A percentile compares a stretch with the other conserved stretches of the same genome.
These are phyloP conservation scores for Botrytis fragariae DNA, from an alignment of 2,329 filamentous ascomycete genomes.

Conservation along the genomic window DNA sequence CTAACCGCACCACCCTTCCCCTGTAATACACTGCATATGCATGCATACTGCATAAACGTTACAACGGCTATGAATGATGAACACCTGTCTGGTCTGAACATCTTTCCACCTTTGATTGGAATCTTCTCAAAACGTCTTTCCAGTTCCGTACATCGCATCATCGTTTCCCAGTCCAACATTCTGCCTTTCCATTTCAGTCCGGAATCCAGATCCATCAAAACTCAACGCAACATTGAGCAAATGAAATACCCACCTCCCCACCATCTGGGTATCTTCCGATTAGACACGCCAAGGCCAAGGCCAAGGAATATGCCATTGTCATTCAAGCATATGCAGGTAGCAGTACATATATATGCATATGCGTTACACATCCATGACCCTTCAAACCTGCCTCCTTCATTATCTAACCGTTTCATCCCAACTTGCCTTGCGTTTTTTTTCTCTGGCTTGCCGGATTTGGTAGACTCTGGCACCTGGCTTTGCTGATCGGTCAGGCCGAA, in stretches of 20 bases:
- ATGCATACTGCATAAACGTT: neutral
- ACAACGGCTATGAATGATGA: neutral
- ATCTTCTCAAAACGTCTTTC: neutral
- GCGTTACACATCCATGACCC: neutral
- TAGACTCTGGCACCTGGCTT: neutral
- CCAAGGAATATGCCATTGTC: slow-evolving; percentile 7
- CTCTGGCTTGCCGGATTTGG: neutral
- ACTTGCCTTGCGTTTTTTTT: neutral
- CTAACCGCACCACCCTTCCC: neutral
- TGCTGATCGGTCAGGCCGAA: neutral
- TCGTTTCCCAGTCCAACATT: neutral
- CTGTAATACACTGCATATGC: slow-evolving; percentile 10
- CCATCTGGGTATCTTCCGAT: slow-evolving; percentile 1
- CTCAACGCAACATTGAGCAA: neutral
- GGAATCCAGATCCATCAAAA: neutral
- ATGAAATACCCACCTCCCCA: neutral
- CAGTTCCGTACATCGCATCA: neutral
- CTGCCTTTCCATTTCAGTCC: too few species aligned
- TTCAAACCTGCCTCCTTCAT: slow-evolving; percentile 1
- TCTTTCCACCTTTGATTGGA: neutral
- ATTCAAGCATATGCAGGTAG: slow-evolving; percentile 12
- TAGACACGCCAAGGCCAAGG: neutral
- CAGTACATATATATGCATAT: slow-evolving; percentile 1
- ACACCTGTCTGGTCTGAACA: neutral
- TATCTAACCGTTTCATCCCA: slow-evolving; percentile 1